These are phyloP conservation scores for Termitomyces sp. DNA, from an alignment of 768 basidiomycete species.

Conservation along the genomic window DNA sequence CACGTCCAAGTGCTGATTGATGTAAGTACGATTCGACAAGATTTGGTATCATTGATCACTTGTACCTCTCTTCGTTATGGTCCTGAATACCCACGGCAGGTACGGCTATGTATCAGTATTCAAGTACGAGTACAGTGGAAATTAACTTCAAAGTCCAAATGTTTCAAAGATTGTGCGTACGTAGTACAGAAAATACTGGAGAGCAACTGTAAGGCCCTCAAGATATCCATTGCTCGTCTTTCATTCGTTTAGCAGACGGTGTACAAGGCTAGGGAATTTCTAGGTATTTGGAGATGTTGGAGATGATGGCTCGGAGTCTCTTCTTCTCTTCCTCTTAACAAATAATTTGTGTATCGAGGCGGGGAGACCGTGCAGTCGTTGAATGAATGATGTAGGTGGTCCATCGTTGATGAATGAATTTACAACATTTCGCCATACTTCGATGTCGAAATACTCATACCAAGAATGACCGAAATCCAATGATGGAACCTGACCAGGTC, in stretches of 20 bases:
- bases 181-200: background rate
- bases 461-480: constrained; percentile 34
- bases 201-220: background rate
- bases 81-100: too few species aligned
- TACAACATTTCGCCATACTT: constrained; percentile 29
- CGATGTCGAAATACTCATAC: constrained; percentile 31
- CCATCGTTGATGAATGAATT: constrained; percentile 21
- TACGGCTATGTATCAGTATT: too few species aligned
- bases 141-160: background rate
- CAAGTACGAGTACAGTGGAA: too few species aligned
- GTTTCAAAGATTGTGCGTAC: background rate
- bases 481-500: constrained; percentile 28
- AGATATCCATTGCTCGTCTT: background rate
- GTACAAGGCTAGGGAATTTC: too few species aligned
- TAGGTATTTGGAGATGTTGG: background rate
- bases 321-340: background rate
- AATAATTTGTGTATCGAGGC: background rate
- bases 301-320: background rate
- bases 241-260: background rate
- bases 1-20: too few species aligned
- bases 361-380: background rate
- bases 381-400: background rate
- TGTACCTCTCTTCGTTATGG: too few species aligned
- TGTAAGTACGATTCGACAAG: too few species aligned
- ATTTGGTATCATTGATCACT: too few species aligned